These are phyloP conservation scores for Mortierella sp. DNA, from an alignment of 371 early-diverging fungal genomes.

Conservation along the genomic window DNA sequence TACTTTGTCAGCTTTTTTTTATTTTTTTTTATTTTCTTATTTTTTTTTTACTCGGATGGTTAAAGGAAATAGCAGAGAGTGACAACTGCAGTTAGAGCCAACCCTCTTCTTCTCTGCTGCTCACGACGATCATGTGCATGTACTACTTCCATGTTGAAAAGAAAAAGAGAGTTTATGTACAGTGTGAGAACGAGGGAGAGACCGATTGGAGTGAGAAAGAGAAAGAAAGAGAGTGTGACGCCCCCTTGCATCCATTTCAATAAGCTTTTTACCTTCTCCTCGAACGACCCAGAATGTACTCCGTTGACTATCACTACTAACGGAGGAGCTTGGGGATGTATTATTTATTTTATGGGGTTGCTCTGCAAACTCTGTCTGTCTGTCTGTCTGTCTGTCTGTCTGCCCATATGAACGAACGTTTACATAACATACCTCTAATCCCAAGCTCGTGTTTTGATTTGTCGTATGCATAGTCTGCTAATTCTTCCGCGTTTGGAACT, in stretches of 20 bases:
- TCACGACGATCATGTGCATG: conserved; percentile 1
- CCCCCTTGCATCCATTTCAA: background rate
- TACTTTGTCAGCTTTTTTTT: background rate
- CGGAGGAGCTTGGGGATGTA: background rate
- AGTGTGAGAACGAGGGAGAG: background rate
- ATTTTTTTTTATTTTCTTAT: background rate
- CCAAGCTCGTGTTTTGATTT: background rate
- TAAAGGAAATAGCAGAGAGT: too few species aligned
- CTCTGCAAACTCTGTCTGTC: too few species aligned
- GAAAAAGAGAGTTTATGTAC: background rate
- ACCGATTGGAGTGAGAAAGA: background rate
- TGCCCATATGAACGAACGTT: too few species aligned
- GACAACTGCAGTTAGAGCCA: too few species aligned
- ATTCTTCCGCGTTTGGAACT: background rate
- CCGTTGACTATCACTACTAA: background rate
- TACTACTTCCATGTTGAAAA: background rate
- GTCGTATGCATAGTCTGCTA: background rate
- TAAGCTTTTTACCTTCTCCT: background rate
- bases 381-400: too few species aligned
- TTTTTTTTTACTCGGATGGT: background rate
- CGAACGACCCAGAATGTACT: background rate
- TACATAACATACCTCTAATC: too few species aligned
- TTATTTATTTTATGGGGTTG: background rate
- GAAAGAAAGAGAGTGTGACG: background rate
- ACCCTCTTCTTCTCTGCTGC: background rate